Conservation (phyloP, 768 basidiomycete genomes). For the Russula griseocarnosa region DNA sequence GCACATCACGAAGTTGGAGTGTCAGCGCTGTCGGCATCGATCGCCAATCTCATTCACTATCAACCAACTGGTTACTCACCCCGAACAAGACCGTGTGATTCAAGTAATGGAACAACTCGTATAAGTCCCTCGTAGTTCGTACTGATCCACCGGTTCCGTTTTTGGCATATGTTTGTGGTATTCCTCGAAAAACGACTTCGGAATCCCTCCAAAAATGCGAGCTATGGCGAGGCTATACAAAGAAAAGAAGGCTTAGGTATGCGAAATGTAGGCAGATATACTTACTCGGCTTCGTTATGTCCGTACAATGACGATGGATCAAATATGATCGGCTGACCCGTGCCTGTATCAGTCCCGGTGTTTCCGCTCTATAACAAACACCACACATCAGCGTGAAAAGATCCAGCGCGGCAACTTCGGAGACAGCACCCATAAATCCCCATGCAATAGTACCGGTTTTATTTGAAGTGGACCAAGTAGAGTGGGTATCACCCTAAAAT, state of each 20-base stretch:
- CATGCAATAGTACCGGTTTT: slow-evolving; percentile 68
- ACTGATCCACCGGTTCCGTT: slow-evolving; percentile 61
- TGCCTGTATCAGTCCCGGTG: slow-evolving; percentile 52
- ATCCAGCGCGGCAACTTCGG: background rate
- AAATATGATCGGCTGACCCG: slow-evolving; percentile 62
- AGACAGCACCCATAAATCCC: slow-evolving; percentile 67
- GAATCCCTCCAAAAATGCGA: slow-evolving; percentile 75
- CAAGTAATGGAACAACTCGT: slow-evolving; percentile 76
- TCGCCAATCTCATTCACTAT: background rate
- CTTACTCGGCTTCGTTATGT: slow-evolving; percentile 77
- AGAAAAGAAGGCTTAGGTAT: background rate
- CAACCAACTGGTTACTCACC: slow-evolving; percentile 42
- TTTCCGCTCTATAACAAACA: slow-evolving; percentile 58
- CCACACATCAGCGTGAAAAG: background rate
- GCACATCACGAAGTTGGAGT: background rate
- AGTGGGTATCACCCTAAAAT: slow-evolving; percentile 46
- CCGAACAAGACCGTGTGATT: slow-evolving; percentile 80
- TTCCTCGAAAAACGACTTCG: slow-evolving; percentile 55
- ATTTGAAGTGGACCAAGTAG: slow-evolving; percentile 56
- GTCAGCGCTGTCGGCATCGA: background rate
- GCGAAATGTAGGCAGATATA: background rate
- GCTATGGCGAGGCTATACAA: slow-evolving; percentile 64
- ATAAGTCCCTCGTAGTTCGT: slow-evolving; percentile 61
- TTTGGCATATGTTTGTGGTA: slow-evolving; percentile 65
- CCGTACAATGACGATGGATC: slow-evolving; percentile 79